Evolutionary conservation across 306 rosid species (phyloP).

Genomic region (Prunus persica): Prunus_persica_NCBIv2 NC_034013.1:14371001-14371500

Average conservation of each 20-base stretch:
- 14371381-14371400: constrained; percentile 53
- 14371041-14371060: constrained; percentile 48
- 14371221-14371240: constrained; percentile 57
- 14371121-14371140: constrained; percentile 53
- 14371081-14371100: constrained; percentile 60
- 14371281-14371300: constrained; percentile 62
- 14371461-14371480: not conserved
- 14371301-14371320: constrained; percentile 38
- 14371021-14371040: constrained; percentile 36
- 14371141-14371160: constrained; percentile 43
- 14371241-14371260: constrained; percentile 89
- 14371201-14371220: not conserved
- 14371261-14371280: constrained; percentile 77
- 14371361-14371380: constrained; percentile 76
- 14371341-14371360: constrained; percentile 20
- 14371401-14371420: constrained; percentile 57
- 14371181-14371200: constrained; percentile 15
- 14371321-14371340: constrained; percentile 15
- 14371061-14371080: constrained; percentile 94
- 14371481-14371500: not conserved
- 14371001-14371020: constrained; percentile 40
- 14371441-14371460: constrained; percentile 18
- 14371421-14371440: constrained; percentile 22
- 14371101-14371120: constrained; percentile 47
- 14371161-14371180: constrained; percentile 68